Conservation (phyloP, 2,329 filamentous ascomycete genomes). For the Epichloe elymi region DNA sequence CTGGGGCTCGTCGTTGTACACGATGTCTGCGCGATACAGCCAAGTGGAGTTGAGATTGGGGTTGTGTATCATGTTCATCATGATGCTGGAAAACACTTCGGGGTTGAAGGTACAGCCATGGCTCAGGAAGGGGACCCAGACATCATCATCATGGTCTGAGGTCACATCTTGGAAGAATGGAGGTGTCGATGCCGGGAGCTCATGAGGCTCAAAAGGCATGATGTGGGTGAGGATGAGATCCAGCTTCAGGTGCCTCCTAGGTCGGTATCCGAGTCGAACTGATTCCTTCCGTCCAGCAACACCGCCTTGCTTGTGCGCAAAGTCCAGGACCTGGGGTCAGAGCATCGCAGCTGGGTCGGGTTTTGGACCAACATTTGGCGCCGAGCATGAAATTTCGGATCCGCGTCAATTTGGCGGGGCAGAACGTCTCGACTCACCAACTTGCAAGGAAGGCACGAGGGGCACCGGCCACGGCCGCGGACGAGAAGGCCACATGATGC, state of each 20-base stretch:
- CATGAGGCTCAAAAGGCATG: constrained; percentile 18
- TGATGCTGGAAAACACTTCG: constrained; percentile 49
- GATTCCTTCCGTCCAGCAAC: background rate
- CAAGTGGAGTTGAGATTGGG: constrained; percentile 69
- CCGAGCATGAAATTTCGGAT: background rate
- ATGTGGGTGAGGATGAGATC: background rate
- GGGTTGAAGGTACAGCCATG: constrained; percentile 50
- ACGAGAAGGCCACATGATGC: background rate
- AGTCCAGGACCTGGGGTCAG: background rate
- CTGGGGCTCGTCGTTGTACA: constrained; percentile 24
- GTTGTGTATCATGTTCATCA: constrained; percentile 64
- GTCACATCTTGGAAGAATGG: constrained; percentile 16
- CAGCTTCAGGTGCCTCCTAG: background rate
- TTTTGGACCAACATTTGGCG: background rate
- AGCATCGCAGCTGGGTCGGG: too few relatives aligned
- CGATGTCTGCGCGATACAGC: constrained; percentile 66
- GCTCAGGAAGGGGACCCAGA: constrained; percentile 42
- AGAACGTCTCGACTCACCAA: background rate
- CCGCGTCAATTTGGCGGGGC: background rate
- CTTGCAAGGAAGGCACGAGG: background rate
- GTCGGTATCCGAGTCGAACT: background rate
- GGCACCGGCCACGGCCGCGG: too few relatives aligned
- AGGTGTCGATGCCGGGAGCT: constrained; percentile 14
- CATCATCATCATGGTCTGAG: constrained; percentile 4
- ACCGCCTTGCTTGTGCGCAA: background rate